Conservation (phyloP, 768 basidiomycete genomes). For the Favolaschia claudopus region DNA sequence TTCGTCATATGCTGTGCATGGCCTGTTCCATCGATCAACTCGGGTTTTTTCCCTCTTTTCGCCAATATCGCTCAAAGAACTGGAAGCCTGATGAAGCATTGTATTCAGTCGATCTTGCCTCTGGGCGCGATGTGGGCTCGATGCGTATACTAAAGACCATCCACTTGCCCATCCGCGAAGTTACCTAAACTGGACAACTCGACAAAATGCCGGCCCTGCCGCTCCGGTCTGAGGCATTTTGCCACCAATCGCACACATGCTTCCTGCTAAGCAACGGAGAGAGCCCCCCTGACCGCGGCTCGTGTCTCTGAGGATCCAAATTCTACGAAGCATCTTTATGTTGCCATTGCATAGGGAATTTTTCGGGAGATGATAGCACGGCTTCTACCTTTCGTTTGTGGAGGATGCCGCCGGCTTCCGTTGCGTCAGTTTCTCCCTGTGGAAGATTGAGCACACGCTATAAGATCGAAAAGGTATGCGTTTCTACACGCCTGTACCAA, state of each 20-base stretch:
- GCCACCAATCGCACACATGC: background rate
- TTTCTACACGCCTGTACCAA: slow-evolving; percentile 9
- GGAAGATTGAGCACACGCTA: slow-evolving; percentile 10
- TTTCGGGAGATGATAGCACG: slow-evolving; percentile 5
- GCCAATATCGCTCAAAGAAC: too few species aligned
- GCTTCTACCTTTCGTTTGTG: background rate
- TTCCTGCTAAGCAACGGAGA: background rate
- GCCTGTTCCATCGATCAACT: too few species aligned
- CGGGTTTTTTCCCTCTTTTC: too few species aligned
- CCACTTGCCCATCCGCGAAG: too few species aligned
- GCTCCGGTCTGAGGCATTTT: background rate
- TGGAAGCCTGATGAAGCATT: too few species aligned
- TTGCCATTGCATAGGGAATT: background rate
- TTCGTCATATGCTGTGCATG: too few species aligned
- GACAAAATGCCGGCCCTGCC: background rate
- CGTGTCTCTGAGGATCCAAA: background rate
- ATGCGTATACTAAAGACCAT: too few species aligned
- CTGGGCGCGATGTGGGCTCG: too few species aligned
- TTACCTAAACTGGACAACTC: background rate
- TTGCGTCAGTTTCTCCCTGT: slow-evolving; percentile 9
- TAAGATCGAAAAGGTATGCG: slow-evolving; percentile 10
- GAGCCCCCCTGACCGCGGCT: slow-evolving; percentile 6
- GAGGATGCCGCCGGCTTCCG: background rate
- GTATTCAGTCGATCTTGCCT: too few species aligned
- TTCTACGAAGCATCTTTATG: background rate